Base-by-base conservation (phyloP, 805 yeast genomes). In the Saturnispora bothae region DNA sequence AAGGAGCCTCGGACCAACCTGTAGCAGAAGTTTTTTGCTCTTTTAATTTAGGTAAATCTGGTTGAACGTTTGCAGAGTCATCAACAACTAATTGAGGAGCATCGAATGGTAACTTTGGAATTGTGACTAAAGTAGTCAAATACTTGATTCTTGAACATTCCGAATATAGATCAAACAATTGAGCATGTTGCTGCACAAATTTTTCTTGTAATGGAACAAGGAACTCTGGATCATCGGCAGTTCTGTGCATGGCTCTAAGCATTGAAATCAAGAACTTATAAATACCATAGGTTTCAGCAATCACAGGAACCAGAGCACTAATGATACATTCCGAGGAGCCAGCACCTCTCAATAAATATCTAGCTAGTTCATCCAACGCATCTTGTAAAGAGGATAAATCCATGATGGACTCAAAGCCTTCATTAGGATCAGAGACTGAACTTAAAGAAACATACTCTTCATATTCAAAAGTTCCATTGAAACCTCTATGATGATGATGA, bases 381-480 rank as follows among this genome's bases (percentile, higher is more conserved):
- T 89, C 96, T 59, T 86, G 96, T 40, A 89, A 64, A 32, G 76
- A 74, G 83, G 85, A 78, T 50, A 89, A 65, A 54, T 85, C 96
- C 46, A 84, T 56, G 43, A 89, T 76, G 1, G 94, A 78, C 53
- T 89, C 95, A 56, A 81, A 88, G 5, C 97, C 97, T 61, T 86
- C 95, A 54, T 89, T 86, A 5, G 96, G 96, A 57, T 89, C 95
- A 50, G 84, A 78, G 28, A 84, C 94, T 3, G 86, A 76, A 41
- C 83, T 73, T 47, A 89, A 67, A 4, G 96, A 83, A 31, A 88
- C 76, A 54, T 89, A 92, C 56, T 89, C 98, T 57, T 86, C 95
- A 54, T 89, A 92, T 56, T 89, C 98, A 59, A 89, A 89, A 27
- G 85, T 85, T 27, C 97, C 98, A 53, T 83, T 89, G 61, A 89